Evolutionary conservation across 2,329 filamentous ascomycete species (phyloP).

Genomic region (Pezicula carpinea): DNA sequence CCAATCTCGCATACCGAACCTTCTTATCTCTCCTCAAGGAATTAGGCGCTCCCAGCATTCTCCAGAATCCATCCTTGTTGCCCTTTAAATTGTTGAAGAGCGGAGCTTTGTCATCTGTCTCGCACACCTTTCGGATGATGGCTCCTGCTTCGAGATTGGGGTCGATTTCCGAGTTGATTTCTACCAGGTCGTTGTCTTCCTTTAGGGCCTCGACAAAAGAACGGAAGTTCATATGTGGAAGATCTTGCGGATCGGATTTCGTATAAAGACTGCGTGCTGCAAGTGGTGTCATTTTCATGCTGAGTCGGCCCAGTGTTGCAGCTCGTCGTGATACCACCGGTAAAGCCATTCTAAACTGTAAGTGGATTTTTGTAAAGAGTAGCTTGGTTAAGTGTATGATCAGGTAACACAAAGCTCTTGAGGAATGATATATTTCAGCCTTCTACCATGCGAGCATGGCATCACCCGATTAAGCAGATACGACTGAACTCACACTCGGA

Average conservation of each 20-base stretch:
- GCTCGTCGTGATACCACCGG: background rate
- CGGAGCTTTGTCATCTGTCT: slow-evolving; percentile 41
- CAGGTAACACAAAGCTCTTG: background rate
- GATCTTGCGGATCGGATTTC: slow-evolving; percentile 6
- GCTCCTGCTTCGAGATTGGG: slow-evolving; percentile 42
- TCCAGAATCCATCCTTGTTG: slow-evolving; percentile 38
- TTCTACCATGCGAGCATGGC: background rate
- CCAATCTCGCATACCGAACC: slow-evolving; percentile 37
- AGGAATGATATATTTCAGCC: background rate
- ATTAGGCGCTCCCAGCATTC: slow-evolving; percentile 41
- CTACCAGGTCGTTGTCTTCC: slow-evolving; percentile 38
- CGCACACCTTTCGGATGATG: slow-evolving; percentile 40
- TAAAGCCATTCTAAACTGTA: background rate
- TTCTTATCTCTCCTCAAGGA: slow-evolving; percentile 30
- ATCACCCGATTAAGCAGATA: background rate
- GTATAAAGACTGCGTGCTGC: background rate
- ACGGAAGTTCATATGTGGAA: slow-evolving; percentile 36
- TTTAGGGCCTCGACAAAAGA: slow-evolving; percentile 39
- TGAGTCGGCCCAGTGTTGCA: background rate
- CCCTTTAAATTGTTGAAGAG: slow-evolving; percentile 49
- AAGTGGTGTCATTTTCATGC: background rate
- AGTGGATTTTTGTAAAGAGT: background rate
- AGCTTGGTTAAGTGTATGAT: background rate
- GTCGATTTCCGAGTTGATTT: slow-evolving; percentile 39
- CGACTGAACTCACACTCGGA: background rate